phyloP scores from a whole-genome alignment of 1,284 basidiomycete species.

The Cutaneotrichosporon sp. region DNA sequence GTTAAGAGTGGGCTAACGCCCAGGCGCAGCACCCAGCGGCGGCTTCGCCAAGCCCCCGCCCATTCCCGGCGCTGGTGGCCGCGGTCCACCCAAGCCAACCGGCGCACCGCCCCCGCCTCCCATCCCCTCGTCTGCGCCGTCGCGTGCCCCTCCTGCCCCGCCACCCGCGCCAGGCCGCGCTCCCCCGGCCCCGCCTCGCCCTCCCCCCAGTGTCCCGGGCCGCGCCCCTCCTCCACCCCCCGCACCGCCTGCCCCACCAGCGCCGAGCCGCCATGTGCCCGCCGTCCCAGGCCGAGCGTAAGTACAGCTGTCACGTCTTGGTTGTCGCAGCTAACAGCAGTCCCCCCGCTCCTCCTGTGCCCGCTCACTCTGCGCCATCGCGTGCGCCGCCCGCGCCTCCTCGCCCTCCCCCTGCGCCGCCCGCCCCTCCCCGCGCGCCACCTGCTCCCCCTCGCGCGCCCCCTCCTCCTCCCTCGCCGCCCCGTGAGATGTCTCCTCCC shows the following conservation, averaged over 20 bases:
- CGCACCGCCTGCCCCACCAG: slow-evolving; percentile 36
- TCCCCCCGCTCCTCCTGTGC: slow-evolving; percentile 63
- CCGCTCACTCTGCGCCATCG: slow-evolving; percentile 24
- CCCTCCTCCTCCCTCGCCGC: slow-evolving; percentile 24
- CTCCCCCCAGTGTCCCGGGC: slow-evolving; percentile 26
- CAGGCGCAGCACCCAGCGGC: slow-evolving; percentile 1
- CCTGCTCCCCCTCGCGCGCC: slow-evolving; percentile 61
- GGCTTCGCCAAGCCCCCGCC: slow-evolving; percentile 30
- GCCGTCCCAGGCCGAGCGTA: slow-evolving; percentile 61
- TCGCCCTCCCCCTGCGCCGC: slow-evolving; percentile 16
- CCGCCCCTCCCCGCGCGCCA: slow-evolving; percentile 49
- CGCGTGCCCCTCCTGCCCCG: slow-evolving; percentile 17
- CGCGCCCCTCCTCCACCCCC: slow-evolving; percentile 7
- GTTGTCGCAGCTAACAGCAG: slow-evolving; percentile 55
- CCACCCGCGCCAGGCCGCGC: slow-evolving; percentile 18
- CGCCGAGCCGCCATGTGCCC: slow-evolving; percentile 45
- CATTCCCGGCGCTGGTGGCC: slow-evolving; percentile 24
- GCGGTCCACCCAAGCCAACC: slow-evolving; percentile 65
- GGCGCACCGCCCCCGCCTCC: slow-evolving; percentile 50
- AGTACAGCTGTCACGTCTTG: not conserved
- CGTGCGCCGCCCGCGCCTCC: slow-evolving; percentile 21
- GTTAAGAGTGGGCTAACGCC: not conserved
- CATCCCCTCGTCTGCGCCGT: slow-evolving; percentile 7
- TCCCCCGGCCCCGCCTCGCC: slow-evolving; percentile 24
- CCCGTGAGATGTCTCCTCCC: slow-evolving; percentile 49